Evolutionary conservation across 2,329 filamentous ascomycete genomes (phyloP).

Genomic region (Amesomyces nigricolor): DNA sequence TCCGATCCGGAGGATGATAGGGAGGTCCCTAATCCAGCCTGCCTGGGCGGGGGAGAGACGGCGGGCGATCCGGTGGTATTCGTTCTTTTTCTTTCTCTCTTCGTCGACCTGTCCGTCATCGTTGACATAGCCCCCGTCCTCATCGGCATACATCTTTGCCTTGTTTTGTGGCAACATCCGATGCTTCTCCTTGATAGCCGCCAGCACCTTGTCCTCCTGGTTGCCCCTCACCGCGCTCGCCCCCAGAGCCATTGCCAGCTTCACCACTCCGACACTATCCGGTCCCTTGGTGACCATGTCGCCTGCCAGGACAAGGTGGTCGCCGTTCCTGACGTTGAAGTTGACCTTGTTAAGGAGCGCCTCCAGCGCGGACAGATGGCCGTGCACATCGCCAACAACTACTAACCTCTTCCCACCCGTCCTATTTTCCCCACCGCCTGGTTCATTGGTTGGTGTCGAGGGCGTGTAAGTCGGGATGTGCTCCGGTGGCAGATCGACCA

Average conservation of each 20-base stretch:
- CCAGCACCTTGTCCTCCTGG: conserved; percentile 82
- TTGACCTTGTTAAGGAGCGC: conserved; percentile 60
- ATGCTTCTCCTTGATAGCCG: conserved; percentile 44
- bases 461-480: conserved; percentile 23
- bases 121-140: conserved; percentile 9
- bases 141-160: conserved; percentile 7
- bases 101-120: conserved; percentile 12
- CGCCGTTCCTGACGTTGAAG: conserved; percentile 53
- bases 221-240: conserved; percentile 86
- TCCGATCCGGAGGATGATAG: conserved; percentile 74
- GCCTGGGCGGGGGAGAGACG: conserved; percentile 53
- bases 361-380: conserved; percentile 65
- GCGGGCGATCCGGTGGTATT: conserved; percentile 44
- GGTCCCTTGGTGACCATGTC: conserved; percentile 85
- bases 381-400: conserved; percentile 88
- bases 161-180: conserved; percentile 17
- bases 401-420: conserved; percentile 56
- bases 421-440: background rate
- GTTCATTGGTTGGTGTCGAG: conserved; percentile 29
- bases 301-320: conserved; percentile 71
- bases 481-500: conserved; percentile 31
- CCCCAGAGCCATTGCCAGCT: conserved; percentile 64
- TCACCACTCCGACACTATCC: conserved; percentile 71
- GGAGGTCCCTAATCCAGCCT: conserved; percentile 63
- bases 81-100: conserved; percentile 8